phyloP scores from a whole-genome alignment of 1,284 basidiomycete species.

The Apiotrichum brassicae region DNA sequence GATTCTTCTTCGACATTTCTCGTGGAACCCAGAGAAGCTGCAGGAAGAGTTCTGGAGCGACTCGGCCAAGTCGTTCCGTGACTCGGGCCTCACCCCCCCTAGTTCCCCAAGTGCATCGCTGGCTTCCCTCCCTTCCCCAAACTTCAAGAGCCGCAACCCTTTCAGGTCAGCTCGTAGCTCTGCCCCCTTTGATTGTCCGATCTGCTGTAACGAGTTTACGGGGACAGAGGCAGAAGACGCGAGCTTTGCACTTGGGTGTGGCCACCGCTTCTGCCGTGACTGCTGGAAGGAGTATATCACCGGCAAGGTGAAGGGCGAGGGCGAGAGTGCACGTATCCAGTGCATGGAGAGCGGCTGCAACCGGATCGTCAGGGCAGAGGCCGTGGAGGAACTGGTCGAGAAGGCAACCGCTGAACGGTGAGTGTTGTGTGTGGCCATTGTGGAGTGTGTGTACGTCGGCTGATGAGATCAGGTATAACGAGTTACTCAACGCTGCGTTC shows the following conservation, averaged over 20 bases:
- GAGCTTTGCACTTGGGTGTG: slow-evolving; percentile 63
- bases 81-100: slow-evolving; percentile 58
- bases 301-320: slow-evolving; percentile 84
- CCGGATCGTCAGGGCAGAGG: slow-evolving; percentile 58
- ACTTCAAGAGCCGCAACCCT: slow-evolving; percentile 26
- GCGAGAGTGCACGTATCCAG: slow-evolving; percentile 70
- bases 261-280: slow-evolving; percentile 71
- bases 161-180: slow-evolving; percentile 4
- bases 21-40: slow-evolving; percentile 95
- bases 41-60: slow-evolving; percentile 94
- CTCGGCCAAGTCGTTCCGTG: slow-evolving; percentile 60
- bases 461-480: slow-evolving; percentile 65
- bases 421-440: slow-evolving; percentile 12
- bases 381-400: slow-evolving; percentile 49
- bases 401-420: slow-evolving; percentile 46
- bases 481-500: slow-evolving; percentile 81
- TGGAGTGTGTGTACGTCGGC: too few relatives aligned
- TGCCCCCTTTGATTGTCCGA: slow-evolving; percentile 71
- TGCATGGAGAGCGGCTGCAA: slow-evolving; percentile 92
- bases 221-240: slow-evolving; percentile 53
- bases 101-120: slow-evolving; percentile 37
- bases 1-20: slow-evolving; percentile 73
- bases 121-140: slow-evolving; percentile 33
- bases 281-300: slow-evolving; percentile 83
- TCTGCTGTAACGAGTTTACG: slow-evolving; percentile 73